These are phyloP conservation scores for Hymenoscyphus occultus DNA, from an alignment of 2,329 filamentous ascomycete genomes.

Conservation along the genomic window DNA sequence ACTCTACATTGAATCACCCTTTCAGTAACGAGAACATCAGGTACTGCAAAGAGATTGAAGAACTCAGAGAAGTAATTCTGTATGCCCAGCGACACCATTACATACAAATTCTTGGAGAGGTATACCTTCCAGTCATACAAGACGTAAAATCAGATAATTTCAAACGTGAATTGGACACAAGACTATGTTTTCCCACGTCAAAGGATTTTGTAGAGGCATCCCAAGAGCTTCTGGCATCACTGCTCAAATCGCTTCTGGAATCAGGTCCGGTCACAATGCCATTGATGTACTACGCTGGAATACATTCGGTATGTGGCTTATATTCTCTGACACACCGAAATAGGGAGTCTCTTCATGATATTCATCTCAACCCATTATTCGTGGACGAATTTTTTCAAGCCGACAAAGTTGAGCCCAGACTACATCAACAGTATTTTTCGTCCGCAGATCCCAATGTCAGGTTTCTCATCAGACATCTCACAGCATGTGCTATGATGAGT, in stretches of 20 bases:
- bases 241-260: neutral
- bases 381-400: neutral
- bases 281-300: no score
- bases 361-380: neutral
- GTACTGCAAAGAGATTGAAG: neutral
- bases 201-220: neutral
- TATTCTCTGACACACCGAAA: neutral
- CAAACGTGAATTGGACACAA: neutral
- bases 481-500: slow-evolving; percentile 12
- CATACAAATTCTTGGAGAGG: neutral
- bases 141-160: neutral
- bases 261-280: no score
- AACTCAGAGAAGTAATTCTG: neutral
- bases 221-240: neutral
- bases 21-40: neutral
- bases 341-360: neutral
- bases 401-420: neutral
- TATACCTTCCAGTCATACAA: neutral
- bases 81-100: neutral
- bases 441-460: neutral
- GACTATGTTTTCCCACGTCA: neutral
- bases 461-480: neutral
- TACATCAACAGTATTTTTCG: neutral
- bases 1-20: neutral
- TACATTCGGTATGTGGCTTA: neutral